phyloP scores from a whole-genome alignment of 352 stramenopile species.

The Phytophthora pinifolia region DNA sequence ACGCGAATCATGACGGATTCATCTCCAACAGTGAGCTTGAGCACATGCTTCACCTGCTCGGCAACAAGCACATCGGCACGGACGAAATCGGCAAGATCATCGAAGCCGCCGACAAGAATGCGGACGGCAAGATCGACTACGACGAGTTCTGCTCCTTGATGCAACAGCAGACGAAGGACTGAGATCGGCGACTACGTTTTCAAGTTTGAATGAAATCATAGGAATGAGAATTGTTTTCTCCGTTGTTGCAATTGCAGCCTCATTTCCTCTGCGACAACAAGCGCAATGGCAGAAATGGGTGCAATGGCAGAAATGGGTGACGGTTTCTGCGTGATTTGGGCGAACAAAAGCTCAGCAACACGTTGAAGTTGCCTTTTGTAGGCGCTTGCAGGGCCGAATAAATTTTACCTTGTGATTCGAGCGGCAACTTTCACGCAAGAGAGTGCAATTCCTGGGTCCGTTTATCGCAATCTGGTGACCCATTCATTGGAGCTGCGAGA shows the following conservation, averaged over 20 bases:
- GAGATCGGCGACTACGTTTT: not conserved
- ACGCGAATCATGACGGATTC: slow-evolving; percentile 69
- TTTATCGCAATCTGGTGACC: too few species aligned
- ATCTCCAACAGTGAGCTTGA: slow-evolving; percentile 67
- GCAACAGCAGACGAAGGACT: slow-evolving; percentile 29
- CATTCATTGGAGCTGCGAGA: slow-evolving; percentile 5
- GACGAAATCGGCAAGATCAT: slow-evolving; percentile 67
- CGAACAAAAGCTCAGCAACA: not conserved
- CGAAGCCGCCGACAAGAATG: slow-evolving; percentile 73
- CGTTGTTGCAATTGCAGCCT: too few species aligned
- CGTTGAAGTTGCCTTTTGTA: not conserved
- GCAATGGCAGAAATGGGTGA: too few species aligned
- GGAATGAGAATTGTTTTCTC: too few species aligned
- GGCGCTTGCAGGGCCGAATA: slow-evolving; percentile 1
- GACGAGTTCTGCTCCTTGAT: slow-evolving; percentile 80
- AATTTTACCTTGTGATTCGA: too few species aligned
- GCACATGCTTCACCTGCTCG: slow-evolving; percentile 61
- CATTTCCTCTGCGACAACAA: too few species aligned
- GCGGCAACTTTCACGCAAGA: not conserved
- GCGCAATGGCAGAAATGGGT: too few species aligned
- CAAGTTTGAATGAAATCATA: too few species aligned
- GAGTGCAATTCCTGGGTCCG: too few species aligned
- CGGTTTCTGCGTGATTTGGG: too few species aligned
- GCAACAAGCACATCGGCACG: slow-evolving; percentile 47
- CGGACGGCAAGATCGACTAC: slow-evolving; percentile 87